phyloP scores from a whole-genome alignment of 2,329 filamentous ascomycete genomes.

The Cadophora gregata region DNA sequence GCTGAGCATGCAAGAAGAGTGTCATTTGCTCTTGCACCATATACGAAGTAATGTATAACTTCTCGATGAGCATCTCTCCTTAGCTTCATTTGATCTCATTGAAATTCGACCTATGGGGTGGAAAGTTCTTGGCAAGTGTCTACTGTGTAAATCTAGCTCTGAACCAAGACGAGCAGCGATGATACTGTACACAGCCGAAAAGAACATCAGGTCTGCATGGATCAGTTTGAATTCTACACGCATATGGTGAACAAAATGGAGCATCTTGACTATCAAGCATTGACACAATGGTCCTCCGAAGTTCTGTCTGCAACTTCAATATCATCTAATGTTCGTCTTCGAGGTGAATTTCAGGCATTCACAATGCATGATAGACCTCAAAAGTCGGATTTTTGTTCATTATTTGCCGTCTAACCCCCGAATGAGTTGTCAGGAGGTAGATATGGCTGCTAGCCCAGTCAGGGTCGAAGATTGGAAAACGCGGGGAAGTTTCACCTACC shows the following conservation, averaged over 20 bases:
- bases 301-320: too few relatives aligned
- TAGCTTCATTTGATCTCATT: not conserved
- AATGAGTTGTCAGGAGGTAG: not conserved
- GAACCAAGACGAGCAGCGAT: not conserved
- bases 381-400: too few relatives aligned
- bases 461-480: not conserved
- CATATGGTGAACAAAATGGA: too few relatives aligned
- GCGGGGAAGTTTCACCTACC: not conserved
- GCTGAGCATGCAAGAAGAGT: not conserved
- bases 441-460: not conserved
- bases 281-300: too few relatives aligned
- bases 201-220: too few relatives aligned
- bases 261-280: too few relatives aligned
- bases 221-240: too few relatives aligned
- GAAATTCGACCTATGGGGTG: not conserved
- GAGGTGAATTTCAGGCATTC: too few relatives aligned
- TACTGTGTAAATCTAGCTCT: not conserved
- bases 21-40: not conserved
- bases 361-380: too few relatives aligned
- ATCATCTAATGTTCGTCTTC: too few relatives aligned
- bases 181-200: too few relatives aligned
- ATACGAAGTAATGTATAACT: not conserved
- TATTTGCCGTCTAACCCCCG: not conserved
- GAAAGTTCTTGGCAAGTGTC: not conserved
- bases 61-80: not conserved